Evolutionary conservation across 495 filamentous ascomycete species (phyloP).

Genomic region (Penicillium herquei): DNA sequence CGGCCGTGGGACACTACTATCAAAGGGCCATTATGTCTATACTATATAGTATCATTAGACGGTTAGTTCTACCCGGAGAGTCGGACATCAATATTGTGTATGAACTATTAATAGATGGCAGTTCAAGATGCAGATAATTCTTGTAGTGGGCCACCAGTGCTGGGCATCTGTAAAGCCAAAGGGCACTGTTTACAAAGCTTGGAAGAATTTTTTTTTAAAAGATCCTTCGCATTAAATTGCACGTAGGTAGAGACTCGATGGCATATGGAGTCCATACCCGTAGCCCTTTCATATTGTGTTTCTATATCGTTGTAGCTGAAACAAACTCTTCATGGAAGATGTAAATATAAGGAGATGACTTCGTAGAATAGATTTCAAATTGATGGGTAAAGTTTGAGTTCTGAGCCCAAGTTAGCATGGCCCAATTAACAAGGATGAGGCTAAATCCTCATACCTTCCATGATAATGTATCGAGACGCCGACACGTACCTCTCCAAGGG

Average conservation of each 20-base stretch:
- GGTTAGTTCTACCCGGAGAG: no score
- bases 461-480: conserved; percentile 32
- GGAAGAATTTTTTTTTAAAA: no score
- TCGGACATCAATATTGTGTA: no score
- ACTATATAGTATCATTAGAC: no score
- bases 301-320: conserved; percentile 2
- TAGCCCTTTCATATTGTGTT: conserved; percentile 1
- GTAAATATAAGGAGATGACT: not conserved
- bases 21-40: no score
- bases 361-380: not conserved
- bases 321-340: not conserved
- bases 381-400: conserved; percentile 5
- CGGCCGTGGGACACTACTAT: no score
- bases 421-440: not conserved
- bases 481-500: conserved; percentile 21
- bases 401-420: conserved; percentile 17
- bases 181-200: no score
- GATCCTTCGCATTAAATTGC: not conserved
- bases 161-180: not conserved
- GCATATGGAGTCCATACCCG: not conserved
- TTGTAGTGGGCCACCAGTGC: no score
- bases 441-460: conserved; percentile 23
- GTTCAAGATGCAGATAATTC: no score
- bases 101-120: no score
- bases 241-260: not conserved